Conservation (phyloP, 805 yeast genomes). For the Saturnispora besseyi region DNA sequence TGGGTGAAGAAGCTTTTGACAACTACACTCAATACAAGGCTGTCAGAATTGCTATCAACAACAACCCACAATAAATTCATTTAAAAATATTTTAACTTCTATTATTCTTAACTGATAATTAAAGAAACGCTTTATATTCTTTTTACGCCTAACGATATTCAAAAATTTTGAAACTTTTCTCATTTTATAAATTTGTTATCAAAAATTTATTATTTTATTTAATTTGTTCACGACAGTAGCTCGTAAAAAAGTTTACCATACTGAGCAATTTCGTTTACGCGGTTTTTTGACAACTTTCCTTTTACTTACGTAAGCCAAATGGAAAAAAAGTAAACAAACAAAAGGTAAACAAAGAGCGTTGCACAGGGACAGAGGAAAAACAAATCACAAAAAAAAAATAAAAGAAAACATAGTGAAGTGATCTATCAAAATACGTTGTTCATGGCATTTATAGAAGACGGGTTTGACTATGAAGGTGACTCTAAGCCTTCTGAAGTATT, state of each 20-base stretch:
- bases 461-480: not conserved
- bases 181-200: not conserved
- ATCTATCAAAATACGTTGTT: not conserved
- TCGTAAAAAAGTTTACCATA: no score
- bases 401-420: not conserved
- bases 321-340: not conserved
- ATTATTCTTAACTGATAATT: not conserved
- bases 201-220: no score
- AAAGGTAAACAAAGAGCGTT: constrained; percentile 4
- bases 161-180: not conserved
- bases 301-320: no score
- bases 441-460: constrained; percentile 5
- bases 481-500: not conserved
- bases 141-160: constrained; percentile 1
- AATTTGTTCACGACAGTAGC: no score
- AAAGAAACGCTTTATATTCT: not conserved
- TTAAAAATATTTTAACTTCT: not conserved
- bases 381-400: not conserved
- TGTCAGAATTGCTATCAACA: constrained; percentile 39
- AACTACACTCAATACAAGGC: constrained; percentile 58
- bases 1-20: constrained; percentile 72
- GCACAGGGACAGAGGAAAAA: not conserved
- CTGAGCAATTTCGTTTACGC: not conserved
- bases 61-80: constrained; percentile 14
- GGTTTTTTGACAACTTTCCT: no score